Evolutionary conservation across 2,329 filamentous ascomycete species (phyloP).

Genomic region (Colletotrichum falcatum): DNA sequence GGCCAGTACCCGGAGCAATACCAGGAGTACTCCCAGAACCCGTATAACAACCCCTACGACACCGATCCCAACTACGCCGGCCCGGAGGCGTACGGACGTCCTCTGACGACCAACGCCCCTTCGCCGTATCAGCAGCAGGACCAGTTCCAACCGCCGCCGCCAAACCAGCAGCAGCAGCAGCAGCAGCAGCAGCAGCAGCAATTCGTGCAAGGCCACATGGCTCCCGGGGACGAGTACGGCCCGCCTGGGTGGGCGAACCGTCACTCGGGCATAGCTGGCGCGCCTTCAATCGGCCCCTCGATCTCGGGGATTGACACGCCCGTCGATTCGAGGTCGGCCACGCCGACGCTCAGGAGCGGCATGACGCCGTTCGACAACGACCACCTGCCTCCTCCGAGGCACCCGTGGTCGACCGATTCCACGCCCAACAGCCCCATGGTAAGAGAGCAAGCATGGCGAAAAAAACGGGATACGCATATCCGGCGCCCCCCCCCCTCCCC

Average conservation of each 20-base stretch:
- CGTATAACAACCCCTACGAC: conserved; percentile 40
- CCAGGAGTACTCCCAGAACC: conserved; percentile 44
- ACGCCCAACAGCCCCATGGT: conserved; percentile 47
- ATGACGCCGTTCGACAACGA: conserved; percentile 46
- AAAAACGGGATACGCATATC: too few relatives aligned
- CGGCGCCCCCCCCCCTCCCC: too few relatives aligned
- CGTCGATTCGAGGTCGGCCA: conserved; percentile 45
- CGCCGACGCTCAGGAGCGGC: conserved; percentile 48
- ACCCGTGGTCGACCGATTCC: conserved; percentile 34
- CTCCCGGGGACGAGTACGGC: conserved; percentile 36
- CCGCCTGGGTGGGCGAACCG: conserved; percentile 39
- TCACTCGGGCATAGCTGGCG: conserved; percentile 37
- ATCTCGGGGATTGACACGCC: conserved; percentile 42
- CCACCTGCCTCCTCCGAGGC: conserved; percentile 30
- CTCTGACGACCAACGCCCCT: conserved; percentile 32
- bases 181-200: conserved; percentile 15
- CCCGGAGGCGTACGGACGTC: conserved; percentile 32
- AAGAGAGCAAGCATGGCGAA: conserved; percentile 9
- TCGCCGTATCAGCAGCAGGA: conserved; percentile 34
- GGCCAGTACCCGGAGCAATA: conserved; percentile 39
- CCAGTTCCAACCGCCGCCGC: conserved; percentile 17
- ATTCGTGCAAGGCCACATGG: conserved; percentile 16
- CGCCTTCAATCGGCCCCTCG: conserved; percentile 35
- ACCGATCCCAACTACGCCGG: conserved; percentile 46
- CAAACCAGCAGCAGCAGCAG: conserved; percentile 17